Evolutionary conservation across 306 rosid genomes (phyloP).

Genomic region (Castanospermum australe): DNA sequence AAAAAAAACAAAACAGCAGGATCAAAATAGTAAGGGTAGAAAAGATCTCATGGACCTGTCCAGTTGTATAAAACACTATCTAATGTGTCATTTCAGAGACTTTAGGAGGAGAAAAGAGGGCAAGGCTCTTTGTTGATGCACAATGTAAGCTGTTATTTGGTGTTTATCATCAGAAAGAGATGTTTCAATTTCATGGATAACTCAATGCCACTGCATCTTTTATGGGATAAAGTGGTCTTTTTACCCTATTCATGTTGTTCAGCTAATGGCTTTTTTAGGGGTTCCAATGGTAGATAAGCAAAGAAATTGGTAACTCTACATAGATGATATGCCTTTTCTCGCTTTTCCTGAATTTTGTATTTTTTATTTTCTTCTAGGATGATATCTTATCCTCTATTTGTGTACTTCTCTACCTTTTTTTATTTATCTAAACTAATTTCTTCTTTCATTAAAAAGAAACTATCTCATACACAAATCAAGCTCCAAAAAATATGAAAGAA

Average conservation of each 20-base stretch:
- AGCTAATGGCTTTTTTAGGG: neutral
- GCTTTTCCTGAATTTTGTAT: neutral
- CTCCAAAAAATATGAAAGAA: slow-evolving; percentile 24
- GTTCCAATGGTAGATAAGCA: neutral
- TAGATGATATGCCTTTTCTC: neutral
- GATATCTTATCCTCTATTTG: neutral
- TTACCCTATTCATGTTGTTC: neutral
- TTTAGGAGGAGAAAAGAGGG: neutral
- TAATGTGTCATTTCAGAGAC: neutral
- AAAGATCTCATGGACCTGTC: neutral
- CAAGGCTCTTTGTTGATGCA: neutral
- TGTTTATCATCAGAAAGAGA: neutral
- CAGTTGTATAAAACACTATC: neutral
- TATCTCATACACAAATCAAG: slow-evolving; percentile 2
- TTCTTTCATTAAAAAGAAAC: neutral
- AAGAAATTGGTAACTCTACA: neutral
- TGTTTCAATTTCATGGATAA: neutral
- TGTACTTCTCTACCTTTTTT: neutral
- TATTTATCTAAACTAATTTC: slow-evolving; percentile 4
- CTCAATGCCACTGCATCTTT: neutral
- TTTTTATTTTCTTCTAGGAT: neutral
- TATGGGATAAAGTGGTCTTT: neutral
- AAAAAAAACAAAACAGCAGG: too few species aligned
- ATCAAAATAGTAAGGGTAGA: neutral
- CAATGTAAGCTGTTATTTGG: neutral